A percentile compares a stretch with the other conserved stretches of the same genome.
phyloP scores from a whole-genome alignment of 257 asterid genomes.

The Plantago major region DNA sequence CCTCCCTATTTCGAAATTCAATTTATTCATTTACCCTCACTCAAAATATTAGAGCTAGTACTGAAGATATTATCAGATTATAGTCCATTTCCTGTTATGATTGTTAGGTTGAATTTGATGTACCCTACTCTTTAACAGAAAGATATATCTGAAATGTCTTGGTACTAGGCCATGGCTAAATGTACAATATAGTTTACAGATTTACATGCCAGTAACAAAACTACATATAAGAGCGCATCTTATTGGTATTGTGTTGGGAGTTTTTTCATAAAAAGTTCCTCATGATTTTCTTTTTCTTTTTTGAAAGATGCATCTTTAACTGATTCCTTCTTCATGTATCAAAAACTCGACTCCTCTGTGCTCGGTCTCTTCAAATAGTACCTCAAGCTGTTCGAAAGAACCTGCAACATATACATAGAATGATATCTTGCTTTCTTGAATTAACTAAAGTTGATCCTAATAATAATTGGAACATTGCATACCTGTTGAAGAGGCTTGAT shows the following conservation, averaged over 20 bases:
- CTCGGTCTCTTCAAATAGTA: conserved; percentile 79
- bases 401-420: conserved; percentile 40
- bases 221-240: neutral
- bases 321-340: conserved; percentile 20
- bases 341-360: conserved; percentile 87
- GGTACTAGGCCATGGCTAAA: neutral
- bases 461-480: neutral
- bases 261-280: neutral
- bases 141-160: neutral
- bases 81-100: too few species aligned
- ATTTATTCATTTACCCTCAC: too few species aligned
- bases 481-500: conserved; percentile 96
- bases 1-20: too few species aligned
- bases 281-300: neutral
- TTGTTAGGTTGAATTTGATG: too few species aligned
- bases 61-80: too few species aligned
- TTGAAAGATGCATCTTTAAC: conserved; percentile 4
- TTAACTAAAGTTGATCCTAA: neutral
- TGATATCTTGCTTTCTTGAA: neutral
- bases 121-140: too few species aligned
- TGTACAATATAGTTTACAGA: neutral
- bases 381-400: conserved; percentile 75
- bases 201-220: neutral
- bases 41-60: too few species aligned
- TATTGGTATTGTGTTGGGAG: conserved; percentile 5